Conservation (phyloP, 306 rosid species). For the Corylus avellana region DNA sequence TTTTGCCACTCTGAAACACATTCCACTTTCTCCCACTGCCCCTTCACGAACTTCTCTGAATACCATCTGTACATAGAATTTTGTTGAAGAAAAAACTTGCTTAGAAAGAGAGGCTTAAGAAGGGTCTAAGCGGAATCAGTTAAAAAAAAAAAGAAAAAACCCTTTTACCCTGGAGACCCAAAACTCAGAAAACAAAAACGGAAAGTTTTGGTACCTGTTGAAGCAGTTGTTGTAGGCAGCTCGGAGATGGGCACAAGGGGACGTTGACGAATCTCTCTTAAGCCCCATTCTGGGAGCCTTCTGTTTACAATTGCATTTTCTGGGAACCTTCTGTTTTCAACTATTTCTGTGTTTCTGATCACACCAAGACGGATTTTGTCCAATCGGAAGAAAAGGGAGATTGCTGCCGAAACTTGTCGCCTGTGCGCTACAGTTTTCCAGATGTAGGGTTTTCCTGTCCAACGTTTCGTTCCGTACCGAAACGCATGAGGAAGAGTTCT, state of each 20-base stretch:
- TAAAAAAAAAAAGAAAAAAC: not conserved
- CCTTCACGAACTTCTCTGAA: conserved; percentile 72
- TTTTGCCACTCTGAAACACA: conserved; percentile 78
- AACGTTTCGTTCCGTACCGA: too few species aligned
- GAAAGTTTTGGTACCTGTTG: conserved; percentile 52
- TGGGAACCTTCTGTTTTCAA: not conserved
- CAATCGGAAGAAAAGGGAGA: not conserved
- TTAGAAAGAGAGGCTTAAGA: conserved; percentile 14
- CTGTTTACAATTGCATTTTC: conserved; percentile 27
- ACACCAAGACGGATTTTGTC: not conserved
- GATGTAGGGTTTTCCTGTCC: too few species aligned
- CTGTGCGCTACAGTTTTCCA: too few species aligned
- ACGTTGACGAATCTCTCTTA: conserved; percentile 49
- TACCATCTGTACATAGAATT: conserved; percentile 55
- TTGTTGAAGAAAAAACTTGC: conserved; percentile 3
- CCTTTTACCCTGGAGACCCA: not conserved
- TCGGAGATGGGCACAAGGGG: conserved; percentile 70
- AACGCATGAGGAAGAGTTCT: too few species aligned
- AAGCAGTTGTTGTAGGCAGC: conserved; percentile 86
- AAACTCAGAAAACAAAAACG: not conserved
- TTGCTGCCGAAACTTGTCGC: not conserved
- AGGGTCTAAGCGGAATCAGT: conserved; percentile 10
- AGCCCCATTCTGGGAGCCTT: not conserved
- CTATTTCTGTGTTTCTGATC: too few species aligned
- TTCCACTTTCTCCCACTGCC: conserved; percentile 70